phyloP scores from a whole-genome alignment of 495 filamentous ascomycete species.

The Aspergillus wentii region DNA sequence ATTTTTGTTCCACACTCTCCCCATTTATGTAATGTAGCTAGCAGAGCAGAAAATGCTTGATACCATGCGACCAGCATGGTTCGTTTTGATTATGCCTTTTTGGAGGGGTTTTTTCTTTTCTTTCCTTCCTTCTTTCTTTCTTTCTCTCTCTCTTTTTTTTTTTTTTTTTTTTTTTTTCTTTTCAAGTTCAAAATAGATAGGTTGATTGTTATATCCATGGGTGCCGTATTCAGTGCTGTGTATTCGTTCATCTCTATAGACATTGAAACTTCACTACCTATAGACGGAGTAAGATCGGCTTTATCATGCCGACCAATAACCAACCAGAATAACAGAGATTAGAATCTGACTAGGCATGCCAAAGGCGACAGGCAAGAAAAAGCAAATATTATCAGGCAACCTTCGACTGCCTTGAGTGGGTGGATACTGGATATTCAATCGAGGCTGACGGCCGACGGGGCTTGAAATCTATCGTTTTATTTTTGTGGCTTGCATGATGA shows the following conservation, averaged over 20 bases:
- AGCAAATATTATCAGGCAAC: too few species aligned
- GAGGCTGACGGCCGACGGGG: too few species aligned
- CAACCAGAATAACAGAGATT: slow-evolving; percentile 2
- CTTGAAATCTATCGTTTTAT: slow-evolving; percentile 9
- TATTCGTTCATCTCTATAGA: too few species aligned
- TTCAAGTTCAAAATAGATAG: slow-evolving; percentile 1
- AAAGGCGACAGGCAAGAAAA: too few species aligned
- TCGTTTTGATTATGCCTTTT: slow-evolving; percentile 1
- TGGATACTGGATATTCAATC: too few species aligned
- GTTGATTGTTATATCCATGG: too few species aligned
- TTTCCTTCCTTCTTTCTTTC: slow-evolving; percentile 7
- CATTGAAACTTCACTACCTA: too few species aligned
- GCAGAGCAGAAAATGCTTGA: neutral
- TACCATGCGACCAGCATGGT: neutral
- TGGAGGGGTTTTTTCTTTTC: slow-evolving; percentile 4
- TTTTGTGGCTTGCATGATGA: slow-evolving; percentile 2
- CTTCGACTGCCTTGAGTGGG: too few species aligned
- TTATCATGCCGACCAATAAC: too few species aligned
- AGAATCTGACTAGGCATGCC: too few species aligned
- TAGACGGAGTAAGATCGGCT: too few species aligned
- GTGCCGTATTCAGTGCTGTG: too few species aligned
- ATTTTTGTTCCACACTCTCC: neutral
- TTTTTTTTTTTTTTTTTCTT: neutral
- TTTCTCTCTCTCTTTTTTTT: slow-evolving; percentile 1
- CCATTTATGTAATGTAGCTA: neutral